Conservation (phyloP, 371 early-diverging fungal genomes). For the Entomophthora muscae region DNA sequence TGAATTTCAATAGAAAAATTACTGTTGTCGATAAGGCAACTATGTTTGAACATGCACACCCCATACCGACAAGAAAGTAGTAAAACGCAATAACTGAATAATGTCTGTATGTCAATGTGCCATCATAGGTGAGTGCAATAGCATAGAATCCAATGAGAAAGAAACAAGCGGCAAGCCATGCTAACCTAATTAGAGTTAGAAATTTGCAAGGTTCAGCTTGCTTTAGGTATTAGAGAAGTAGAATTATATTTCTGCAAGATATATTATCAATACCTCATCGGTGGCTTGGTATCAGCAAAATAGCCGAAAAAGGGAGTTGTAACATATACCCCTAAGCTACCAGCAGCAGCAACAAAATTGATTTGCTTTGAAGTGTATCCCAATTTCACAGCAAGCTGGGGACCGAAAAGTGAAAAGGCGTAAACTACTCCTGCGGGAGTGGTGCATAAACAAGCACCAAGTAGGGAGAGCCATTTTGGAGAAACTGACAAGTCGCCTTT, state of each 20-base stretch:
- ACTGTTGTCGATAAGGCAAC: not conserved
- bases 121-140: not conserved
- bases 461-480: too few relatives aligned
- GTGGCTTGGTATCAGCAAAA: constrained; percentile 2
- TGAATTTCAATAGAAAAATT: not conserved
- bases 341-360: constrained; percentile 9
- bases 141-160: not conserved
- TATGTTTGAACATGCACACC: not conserved
- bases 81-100: not conserved
- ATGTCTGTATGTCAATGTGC: not conserved
- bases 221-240: too few relatives aligned
- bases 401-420: constrained; percentile 11
- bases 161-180: not conserved
- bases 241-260: too few relatives aligned
- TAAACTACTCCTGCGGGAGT: constrained; percentile 10
- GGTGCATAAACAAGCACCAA: constrained; percentile 5
- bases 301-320: constrained; percentile 10
- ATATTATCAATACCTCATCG: not conserved
- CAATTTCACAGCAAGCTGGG: constrained; percentile 4
- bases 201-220: too few relatives aligned
- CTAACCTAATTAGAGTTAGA: too few relatives aligned
- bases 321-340: constrained; percentile 11
- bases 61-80: constrained; percentile 4
- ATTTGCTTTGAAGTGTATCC: constrained; percentile 9
- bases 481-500: too few relatives aligned